Base-by-base conservation (phyloP, 805 yeast species). In the Wickerhamiella galacta region DNA sequence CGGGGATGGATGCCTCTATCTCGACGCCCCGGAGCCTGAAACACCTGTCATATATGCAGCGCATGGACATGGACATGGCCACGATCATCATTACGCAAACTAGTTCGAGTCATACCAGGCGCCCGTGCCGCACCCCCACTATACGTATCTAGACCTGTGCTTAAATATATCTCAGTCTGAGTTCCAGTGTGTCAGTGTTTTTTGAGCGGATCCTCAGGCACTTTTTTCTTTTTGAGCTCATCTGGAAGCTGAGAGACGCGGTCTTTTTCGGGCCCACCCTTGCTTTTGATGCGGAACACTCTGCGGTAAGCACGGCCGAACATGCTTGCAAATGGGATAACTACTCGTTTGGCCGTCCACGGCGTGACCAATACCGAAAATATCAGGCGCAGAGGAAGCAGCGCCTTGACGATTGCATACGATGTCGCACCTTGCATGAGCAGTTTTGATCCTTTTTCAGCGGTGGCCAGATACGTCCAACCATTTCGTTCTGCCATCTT, bases 401-500 rank as follows among this genome's bases (percentile, higher is more conserved):
- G 35, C 8, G 61, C 45, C 44, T 79, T 79, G 9, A 77, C 81
- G 3, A 74, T 54, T 4, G 74, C 75, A 44, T 72, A 80, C 0
- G 92, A 72, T 17, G 76, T 63, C 0, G 85, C 83, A 7, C 92
- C 92, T 41, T 77, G 79, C 42, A 72, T 49, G 4, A 79, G 55
- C 18, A 75, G 48, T 31, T 60, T 58, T 30, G 75, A 60, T 40
- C 72, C 70, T 22, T 70, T 72, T 26, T 60, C 62, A 11, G 72
- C 44, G 26, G 63, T 53, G 43, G 54, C 19, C 37, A 49, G 24
- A 19, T 38, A 17, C 8, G 38, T 29, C 58, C 58, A 54, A 25
- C 37, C 38, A 33, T 54, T 48, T 16, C 52, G 40, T 20, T 48
- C 50, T 3, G 52, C 54, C 17, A 72, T 52, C 31, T 58, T 60